Evolutionary conservation across 2,329 filamentous ascomycete genomes (phyloP).

Genomic region (Xylariaceae sp.): DNA sequence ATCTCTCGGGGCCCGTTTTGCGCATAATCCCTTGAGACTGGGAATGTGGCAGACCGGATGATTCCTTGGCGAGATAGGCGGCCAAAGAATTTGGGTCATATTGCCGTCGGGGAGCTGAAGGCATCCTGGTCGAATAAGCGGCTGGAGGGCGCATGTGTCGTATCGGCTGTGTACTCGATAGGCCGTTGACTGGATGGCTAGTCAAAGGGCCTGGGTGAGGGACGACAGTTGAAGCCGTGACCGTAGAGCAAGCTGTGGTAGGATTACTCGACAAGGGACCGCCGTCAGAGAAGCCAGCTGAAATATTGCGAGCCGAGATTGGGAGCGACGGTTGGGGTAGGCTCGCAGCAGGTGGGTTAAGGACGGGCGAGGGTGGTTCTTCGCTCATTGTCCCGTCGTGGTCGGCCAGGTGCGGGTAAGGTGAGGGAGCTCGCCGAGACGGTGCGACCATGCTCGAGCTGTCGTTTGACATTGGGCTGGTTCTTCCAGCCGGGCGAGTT

Average conservation of each 20-base stretch:
- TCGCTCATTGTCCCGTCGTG: background rate
- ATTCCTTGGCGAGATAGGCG: too few relatives aligned
- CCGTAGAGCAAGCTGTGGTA: slow-evolving; percentile 20
- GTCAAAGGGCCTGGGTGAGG: slow-evolving; percentile 13
- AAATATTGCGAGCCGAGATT: slow-evolving; percentile 21
- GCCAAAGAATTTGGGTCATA: too few relatives aligned
- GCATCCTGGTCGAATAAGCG: too few relatives aligned
- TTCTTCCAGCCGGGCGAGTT: too few relatives aligned
- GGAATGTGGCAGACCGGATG: too few relatives aligned
- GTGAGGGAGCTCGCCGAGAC: too few relatives aligned
- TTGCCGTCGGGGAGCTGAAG: too few relatives aligned
- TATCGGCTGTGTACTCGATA: too few relatives aligned
- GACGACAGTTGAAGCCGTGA: slow-evolving; percentile 17
- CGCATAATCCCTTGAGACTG: slow-evolving; percentile 7
- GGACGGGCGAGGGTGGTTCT: slow-evolving; percentile 2
- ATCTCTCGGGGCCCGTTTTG: background rate
- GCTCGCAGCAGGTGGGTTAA: slow-evolving; percentile 11
- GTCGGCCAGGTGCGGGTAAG: too few relatives aligned
- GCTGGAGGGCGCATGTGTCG: too few relatives aligned
- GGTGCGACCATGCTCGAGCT: too few relatives aligned
- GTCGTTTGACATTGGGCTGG: too few relatives aligned
- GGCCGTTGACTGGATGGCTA: slow-evolving; percentile 12
- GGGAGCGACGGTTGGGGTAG: slow-evolving; percentile 4
- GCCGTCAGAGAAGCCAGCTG: slow-evolving; percentile 20
- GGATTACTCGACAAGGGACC: slow-evolving; percentile 19